Conservation (phyloP, 2,329 filamentous ascomycete species). For the Penicillium italicum region DNA sequence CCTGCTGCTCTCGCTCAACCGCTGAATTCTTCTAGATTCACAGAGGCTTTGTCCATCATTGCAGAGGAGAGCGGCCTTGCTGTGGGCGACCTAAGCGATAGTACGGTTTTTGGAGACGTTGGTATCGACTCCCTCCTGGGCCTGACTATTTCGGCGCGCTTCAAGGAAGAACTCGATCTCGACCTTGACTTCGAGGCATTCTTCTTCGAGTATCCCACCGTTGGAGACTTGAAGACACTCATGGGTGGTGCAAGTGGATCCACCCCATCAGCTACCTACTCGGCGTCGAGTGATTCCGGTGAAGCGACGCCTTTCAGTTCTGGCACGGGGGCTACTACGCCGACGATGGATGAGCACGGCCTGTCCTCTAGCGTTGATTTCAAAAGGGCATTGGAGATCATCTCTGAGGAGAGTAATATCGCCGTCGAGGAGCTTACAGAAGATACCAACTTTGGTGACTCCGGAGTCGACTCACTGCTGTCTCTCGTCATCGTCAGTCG, state of each 20-base stretch:
- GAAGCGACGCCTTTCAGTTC: too few species aligned
- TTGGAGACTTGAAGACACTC: neutral
- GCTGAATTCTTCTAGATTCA: too few species aligned
- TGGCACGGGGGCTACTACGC: too few species aligned
- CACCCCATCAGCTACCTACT: too few species aligned
- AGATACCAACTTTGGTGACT: conserved; percentile 12
- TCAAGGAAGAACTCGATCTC: neutral
- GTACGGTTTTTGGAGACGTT: neutral
- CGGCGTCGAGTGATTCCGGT: neutral
- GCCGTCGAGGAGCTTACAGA: conserved; percentile 5
- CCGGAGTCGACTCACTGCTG: conserved; percentile 14
- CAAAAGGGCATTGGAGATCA: conserved; percentile 6
- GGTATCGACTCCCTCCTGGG: neutral
- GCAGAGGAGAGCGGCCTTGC: neutral
- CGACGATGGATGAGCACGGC: too few species aligned
- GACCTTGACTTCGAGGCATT: neutral
- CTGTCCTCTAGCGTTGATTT: too few species aligned
- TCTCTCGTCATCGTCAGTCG: conserved; percentile 12
- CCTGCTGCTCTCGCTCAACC: too few species aligned
- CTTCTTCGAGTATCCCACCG: neutral
- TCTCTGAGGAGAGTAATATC: conserved; percentile 17
- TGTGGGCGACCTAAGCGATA: neutral
- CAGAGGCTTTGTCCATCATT: neutral
- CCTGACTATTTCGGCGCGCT: neutral
- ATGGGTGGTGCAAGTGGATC: too few species aligned